Conservation (phyloP, 768 basidiomycete genomes). For the Hericium rajendrae region DNA sequence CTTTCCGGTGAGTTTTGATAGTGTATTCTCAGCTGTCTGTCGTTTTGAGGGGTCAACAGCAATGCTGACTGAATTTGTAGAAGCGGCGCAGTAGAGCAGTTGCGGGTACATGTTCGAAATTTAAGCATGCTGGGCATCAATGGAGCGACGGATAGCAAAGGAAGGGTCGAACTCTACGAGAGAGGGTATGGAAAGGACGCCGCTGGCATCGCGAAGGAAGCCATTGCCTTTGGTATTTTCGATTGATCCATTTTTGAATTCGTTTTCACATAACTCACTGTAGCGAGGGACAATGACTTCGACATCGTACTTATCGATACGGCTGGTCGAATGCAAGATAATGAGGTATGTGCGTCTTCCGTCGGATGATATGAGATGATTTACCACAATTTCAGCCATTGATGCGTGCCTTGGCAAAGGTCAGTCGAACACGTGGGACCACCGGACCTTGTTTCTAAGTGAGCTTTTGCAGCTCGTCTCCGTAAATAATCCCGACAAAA, state of each 20-base stretch:
- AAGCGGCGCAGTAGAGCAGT: conserved; percentile 96
- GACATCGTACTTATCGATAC: conserved; percentile 98
- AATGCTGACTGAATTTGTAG: conserved; percentile 24
- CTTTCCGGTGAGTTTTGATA: conserved; percentile 56
- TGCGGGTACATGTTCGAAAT: conserved; percentile 94
- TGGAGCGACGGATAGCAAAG: conserved; percentile 55
- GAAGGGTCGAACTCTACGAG: conserved; percentile 88
- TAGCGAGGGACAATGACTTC: conserved; percentile 83
- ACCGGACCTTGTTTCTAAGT: background rate
- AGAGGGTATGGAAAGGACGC: conserved; percentile 98
- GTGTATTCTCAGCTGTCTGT: background rate
- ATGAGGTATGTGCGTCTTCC: conserved; percentile 53
- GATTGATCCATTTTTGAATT: background rate
- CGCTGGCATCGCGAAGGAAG: conserved; percentile 96
- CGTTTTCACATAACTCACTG: conserved; percentile 1
- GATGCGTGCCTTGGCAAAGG: conserved; percentile 98
- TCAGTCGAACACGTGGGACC: conserved; percentile 19
- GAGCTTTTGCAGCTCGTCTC: conserved; percentile 58
- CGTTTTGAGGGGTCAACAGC: background rate
- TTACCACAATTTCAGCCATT: conserved; percentile 48
- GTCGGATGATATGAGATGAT: conserved; percentile 3
- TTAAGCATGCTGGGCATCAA: conserved; percentile 74
- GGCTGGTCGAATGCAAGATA: conserved; percentile 98
- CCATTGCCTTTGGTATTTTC: conserved; percentile 73
- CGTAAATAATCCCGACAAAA: conserved; percentile 93